Conservation (phyloP, 768 basidiomycete species). For the Agrocybe chaxingu region DNA sequence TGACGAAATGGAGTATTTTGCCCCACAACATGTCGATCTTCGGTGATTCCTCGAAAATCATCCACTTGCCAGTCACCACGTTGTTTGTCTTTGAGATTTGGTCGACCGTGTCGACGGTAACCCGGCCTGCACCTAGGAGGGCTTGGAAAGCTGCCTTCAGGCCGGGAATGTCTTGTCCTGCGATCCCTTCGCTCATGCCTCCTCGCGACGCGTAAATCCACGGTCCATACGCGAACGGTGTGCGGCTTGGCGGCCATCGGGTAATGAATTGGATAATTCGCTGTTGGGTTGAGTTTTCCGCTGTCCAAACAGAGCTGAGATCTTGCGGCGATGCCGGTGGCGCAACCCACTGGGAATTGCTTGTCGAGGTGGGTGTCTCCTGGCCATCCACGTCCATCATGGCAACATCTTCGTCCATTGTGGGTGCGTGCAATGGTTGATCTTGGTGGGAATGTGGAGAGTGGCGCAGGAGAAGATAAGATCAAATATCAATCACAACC, state of each 20-base stretch:
- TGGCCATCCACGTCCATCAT: conserved; percentile 13
- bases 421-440: no score
- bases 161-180: conserved; percentile 11
- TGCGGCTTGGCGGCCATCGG: conserved; percentile 38
- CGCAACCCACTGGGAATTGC: conserved; percentile 14
- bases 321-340: conserved; percentile 13
- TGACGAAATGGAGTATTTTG: conserved; percentile 26
- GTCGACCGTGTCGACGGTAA: conserved; percentile 30
- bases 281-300: conserved; percentile 18
- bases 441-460: no score
- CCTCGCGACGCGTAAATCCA: conserved; percentile 34
- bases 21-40: conserved; percentile 34
- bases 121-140: conserved; percentile 18
- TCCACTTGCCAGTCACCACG: conserved; percentile 34
- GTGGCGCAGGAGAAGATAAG: no score
- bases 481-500: no score
- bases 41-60: conserved; percentile 28
- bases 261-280: conserved; percentile 25
- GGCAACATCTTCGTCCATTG: conserved; percentile 1
- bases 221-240: conserved; percentile 24
- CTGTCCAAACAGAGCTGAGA: conserved; percentile 19
- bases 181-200: conserved; percentile 1
- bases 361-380: conserved; percentile 1
- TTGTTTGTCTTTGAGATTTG: conserved; percentile 28
- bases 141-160: conserved; percentile 14